Evolutionary conservation across 2,329 filamentous ascomycete genomes (phyloP).

Genomic region (Nemania sp.): DNA sequence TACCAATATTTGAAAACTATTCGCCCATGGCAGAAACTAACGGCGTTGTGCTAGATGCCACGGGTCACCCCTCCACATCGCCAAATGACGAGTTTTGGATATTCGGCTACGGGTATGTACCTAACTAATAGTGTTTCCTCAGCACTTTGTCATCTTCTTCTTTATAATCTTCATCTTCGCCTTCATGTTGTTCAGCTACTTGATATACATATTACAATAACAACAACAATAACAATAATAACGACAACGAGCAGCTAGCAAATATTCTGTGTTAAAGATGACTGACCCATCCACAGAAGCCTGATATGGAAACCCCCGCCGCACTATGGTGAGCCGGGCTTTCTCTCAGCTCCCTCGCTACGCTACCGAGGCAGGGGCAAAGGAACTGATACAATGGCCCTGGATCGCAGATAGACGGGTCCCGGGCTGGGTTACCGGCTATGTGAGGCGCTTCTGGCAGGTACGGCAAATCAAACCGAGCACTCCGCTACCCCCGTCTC

Average conservation of each 20-base stretch:
- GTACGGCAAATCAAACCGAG: constrained; percentile 51
- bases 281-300: constrained; percentile 61
- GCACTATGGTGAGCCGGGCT: constrained; percentile 74
- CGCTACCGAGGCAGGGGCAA: neutral
- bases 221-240: too few relatives aligned
- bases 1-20: neutral
- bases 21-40: constrained; percentile 30
- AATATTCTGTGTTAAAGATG: neutral
- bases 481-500: neutral
- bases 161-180: too few relatives aligned
- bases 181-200: too few relatives aligned
- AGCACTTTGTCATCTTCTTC: too few relatives aligned
- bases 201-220: too few relatives aligned
- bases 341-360: neutral
- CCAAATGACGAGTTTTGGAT: constrained; percentile 79
- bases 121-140: too few relatives aligned
- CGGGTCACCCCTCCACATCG: constrained; percentile 29
- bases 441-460: constrained; percentile 97
- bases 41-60: constrained; percentile 24
- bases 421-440: constrained; percentile 89
- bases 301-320: constrained; percentile 98
- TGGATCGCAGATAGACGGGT: constrained; percentile 71
- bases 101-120: constrained; percentile 90
- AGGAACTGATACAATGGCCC: constrained; percentile 11
- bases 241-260: neutral